A percentile compares a stretch with the other conserved stretches of the same genome.
Evolutionary conservation across 2,329 filamentous ascomycete species (phyloP).

Genomic region (Phaeomoniella chlamydospora): DNA sequence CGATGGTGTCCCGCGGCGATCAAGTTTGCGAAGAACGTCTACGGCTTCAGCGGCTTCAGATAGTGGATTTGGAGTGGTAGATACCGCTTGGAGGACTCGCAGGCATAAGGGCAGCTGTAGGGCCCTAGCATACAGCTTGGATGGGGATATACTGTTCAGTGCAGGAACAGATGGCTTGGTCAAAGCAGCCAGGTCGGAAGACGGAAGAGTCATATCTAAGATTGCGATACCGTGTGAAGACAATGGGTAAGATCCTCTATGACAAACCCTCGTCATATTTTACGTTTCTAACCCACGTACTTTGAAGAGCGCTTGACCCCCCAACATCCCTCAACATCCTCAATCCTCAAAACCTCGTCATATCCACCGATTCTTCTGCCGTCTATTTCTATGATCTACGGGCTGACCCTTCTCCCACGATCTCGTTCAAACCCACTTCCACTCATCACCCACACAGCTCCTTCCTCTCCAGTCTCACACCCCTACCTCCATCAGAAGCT

Average conservation of each 20-base stretch:
- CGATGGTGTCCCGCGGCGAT: conserved; percentile 1
- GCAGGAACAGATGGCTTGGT: conserved; percentile 49
- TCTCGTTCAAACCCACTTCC: conserved; percentile 54
- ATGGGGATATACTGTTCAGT: conserved; percentile 54
- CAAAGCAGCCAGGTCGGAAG: conserved; percentile 44
- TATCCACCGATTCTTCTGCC: conserved; percentile 80
- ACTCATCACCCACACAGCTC: conserved; percentile 81
- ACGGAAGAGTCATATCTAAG: conserved; percentile 62
- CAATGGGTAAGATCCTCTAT: conserved; percentile 13
- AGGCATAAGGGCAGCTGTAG: conserved; percentile 92
- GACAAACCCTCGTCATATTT: neutral
- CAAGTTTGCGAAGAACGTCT: conserved; percentile 14
- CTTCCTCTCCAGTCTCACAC: conserved; percentile 77
- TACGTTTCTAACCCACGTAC: conserved; percentile 1
- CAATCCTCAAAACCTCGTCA: conserved; percentile 73
- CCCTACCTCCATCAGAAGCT: conserved; percentile 62
- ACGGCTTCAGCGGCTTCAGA: conserved; percentile 24
- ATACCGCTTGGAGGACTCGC: conserved; percentile 71
- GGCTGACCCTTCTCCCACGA: conserved; percentile 31
- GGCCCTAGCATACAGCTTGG: conserved; percentile 60
- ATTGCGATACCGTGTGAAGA: conserved; percentile 49
- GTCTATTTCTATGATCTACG: conserved; percentile 81
- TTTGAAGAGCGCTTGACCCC: conserved; percentile 37
- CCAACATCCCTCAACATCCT: conserved; percentile 71
- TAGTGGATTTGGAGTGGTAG: conserved; percentile 60